Percentiles rank a stretch among this genome's conserved stretches.
These are phyloP conservation scores for Hanseniaspora occidentalis DNA, from an alignment of 805 yeast genomes.

Conservation along the genomic window DNA sequence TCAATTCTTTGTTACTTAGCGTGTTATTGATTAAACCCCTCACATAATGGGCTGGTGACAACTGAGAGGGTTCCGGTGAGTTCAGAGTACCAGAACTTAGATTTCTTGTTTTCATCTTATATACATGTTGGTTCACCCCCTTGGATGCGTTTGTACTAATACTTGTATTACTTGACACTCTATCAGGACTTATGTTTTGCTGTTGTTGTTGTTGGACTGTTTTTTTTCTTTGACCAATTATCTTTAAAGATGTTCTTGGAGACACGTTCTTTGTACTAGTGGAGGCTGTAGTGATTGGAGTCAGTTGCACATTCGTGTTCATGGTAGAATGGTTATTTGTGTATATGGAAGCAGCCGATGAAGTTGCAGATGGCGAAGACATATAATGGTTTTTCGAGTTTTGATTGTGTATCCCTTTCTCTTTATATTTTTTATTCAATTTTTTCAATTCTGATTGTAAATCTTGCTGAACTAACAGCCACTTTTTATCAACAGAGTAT, in stretches of 20 bases:
- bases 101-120: conserved; percentile 5
- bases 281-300: neutral
- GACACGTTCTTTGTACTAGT: neutral
- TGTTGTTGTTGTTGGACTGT: too few species aligned
- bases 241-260: neutral
- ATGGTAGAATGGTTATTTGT: neutral
- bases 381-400: conserved; percentile 7
- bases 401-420: conserved; percentile 3
- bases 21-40: conserved; percentile 57
- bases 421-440: conserved; percentile 18
- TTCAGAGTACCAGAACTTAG: conserved; percentile 16
- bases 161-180: neutral
- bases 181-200: neutral
- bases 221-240: neutral
- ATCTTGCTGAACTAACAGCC: conserved; percentile 87
- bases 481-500: conserved; percentile 68
- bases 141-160: neutral
- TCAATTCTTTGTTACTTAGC: conserved; percentile 57
- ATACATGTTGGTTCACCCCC: neutral
- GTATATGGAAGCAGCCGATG: conserved; percentile 5
- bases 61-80: conserved; percentile 21
- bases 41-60: conserved; percentile 67
- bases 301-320: neutral
- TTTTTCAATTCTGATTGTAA: conserved; percentile 64
- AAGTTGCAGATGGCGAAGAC: conserved; percentile 2